Conservation (phyloP, 2,329 filamentous ascomycete species). For the Hymenoscyphus fructigenus region DNA sequence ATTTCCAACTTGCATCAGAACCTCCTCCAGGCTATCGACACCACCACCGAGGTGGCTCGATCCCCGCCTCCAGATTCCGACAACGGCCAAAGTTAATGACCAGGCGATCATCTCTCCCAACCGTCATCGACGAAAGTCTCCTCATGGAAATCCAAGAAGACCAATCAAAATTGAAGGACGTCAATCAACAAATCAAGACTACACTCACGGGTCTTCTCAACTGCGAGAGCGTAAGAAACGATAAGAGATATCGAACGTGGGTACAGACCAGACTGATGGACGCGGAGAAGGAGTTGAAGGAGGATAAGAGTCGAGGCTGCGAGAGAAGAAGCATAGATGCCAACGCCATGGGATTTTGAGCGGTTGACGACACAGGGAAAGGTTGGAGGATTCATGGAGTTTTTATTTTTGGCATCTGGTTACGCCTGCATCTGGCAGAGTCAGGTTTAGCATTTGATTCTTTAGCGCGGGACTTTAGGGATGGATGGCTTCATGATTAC, state of each 20-base stretch:
- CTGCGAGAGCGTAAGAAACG: constrained; percentile 48
- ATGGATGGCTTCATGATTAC: not conserved
- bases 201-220: constrained; percentile 55
- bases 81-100: constrained; percentile 15
- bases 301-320: not conserved
- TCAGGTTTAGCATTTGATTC: not conserved
- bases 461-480: not conserved
- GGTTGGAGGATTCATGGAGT: not conserved
- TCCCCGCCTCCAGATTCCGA: constrained; percentile 3
- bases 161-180: constrained; percentile 42
- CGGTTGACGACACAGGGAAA: not conserved
- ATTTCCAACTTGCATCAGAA: constrained; percentile 9
- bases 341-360: not conserved
- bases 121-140: constrained; percentile 26
- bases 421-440: not conserved
- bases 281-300: constrained; percentile 46
- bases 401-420: not conserved
- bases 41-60: constrained; percentile 18
- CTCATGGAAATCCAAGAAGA: constrained; percentile 30
- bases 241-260: constrained; percentile 48
- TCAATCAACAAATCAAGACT: constrained; percentile 53
- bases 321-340: constrained; percentile 1
- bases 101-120: constrained; percentile 29
- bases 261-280: constrained; percentile 54
- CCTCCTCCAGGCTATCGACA: constrained; percentile 11